Percentiles rank a stretch among this genome's conserved stretches.
Evolutionary conservation across 768 basidiomycete species (phyloP).

Genomic region (Boletus pseudopeckii): DNA sequence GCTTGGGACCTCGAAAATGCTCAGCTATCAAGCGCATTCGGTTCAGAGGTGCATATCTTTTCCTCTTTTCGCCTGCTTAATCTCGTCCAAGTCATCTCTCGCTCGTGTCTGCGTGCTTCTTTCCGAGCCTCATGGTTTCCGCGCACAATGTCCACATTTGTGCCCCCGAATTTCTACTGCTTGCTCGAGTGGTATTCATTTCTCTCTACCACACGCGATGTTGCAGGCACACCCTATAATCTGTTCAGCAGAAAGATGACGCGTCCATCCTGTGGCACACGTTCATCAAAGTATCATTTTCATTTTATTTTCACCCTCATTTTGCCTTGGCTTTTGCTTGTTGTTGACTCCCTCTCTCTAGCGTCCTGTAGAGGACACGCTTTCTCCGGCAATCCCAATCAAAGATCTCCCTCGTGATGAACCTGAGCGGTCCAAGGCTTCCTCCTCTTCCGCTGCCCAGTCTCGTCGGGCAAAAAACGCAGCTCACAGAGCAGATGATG

Average conservation of each 20-base stretch:
- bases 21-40: constrained; percentile 68
- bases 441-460: constrained; percentile 77
- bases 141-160: background rate
- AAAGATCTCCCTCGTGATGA: constrained; percentile 59
- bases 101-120: constrained; percentile 8
- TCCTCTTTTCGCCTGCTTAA: background rate
- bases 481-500: constrained; percentile 84
- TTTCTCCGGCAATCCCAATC: constrained; percentile 44
- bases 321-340: background rate
- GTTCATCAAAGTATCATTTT: background rate
- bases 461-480: constrained; percentile 89
- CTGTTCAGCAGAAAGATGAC: background rate
- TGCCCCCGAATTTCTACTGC: background rate
- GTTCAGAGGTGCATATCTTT: constrained; percentile 49
- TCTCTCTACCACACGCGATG: background rate
- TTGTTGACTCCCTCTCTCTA: constrained; percentile 21
- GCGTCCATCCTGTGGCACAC: background rate
- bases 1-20: constrained; percentile 80
- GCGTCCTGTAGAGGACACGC: constrained; percentile 45
- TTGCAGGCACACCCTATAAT: background rate
- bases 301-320: background rate
- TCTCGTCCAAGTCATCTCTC: constrained; percentile 2
- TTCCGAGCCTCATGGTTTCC: constrained; percentile 17
- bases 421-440: constrained; percentile 54
- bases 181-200: background rate